Conservation (phyloP, 805 yeast genomes). For the Torulaspora franciscae region DNA sequence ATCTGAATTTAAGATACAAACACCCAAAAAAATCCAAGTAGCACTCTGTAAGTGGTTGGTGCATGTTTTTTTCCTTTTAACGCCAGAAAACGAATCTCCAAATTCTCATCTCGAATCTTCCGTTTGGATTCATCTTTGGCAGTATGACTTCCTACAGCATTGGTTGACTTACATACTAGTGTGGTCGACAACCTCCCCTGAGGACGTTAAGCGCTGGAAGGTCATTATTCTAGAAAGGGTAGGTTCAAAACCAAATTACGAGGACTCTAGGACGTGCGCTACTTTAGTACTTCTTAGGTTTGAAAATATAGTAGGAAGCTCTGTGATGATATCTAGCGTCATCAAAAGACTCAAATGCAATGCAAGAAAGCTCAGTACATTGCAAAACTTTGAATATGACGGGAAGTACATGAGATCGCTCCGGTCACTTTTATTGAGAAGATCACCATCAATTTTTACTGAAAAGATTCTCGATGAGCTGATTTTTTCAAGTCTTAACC, state of each 20-base stretch:
- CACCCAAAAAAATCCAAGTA: constrained; percentile 26
- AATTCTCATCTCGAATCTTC: constrained; percentile 18
- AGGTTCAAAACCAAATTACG: constrained; percentile 24
- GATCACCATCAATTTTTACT: constrained; percentile 9
- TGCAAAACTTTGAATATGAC: constrained; percentile 19
- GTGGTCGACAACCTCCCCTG: constrained; percentile 28
- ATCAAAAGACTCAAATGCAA: constrained; percentile 18
- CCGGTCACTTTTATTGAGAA: constrained; percentile 13
- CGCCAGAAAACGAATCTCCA: constrained; percentile 15
- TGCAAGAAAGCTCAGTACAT: constrained; percentile 13
- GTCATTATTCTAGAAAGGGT: constrained; percentile 23
- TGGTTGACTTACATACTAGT: constrained; percentile 35
- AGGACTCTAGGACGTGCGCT: constrained; percentile 19
- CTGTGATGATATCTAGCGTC: constrained; percentile 12
- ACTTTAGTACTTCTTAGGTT: constrained; percentile 24
- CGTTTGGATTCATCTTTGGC: constrained; percentile 35
- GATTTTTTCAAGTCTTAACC: constrained; percentile 8
- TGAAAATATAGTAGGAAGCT: constrained; percentile 15
- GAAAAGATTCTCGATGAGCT: constrained; percentile 10
- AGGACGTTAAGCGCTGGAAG: constrained; percentile 33
- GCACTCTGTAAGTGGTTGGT: constrained; percentile 36
- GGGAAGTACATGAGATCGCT: constrained; percentile 10
- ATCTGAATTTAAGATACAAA: constrained; percentile 19
- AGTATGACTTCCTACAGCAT: constrained; percentile 35
- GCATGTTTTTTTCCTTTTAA: constrained; percentile 26